phyloP scores from a whole-genome alignment of 176 grass and related monocot species.

The Thalia dealbata region DNA sequence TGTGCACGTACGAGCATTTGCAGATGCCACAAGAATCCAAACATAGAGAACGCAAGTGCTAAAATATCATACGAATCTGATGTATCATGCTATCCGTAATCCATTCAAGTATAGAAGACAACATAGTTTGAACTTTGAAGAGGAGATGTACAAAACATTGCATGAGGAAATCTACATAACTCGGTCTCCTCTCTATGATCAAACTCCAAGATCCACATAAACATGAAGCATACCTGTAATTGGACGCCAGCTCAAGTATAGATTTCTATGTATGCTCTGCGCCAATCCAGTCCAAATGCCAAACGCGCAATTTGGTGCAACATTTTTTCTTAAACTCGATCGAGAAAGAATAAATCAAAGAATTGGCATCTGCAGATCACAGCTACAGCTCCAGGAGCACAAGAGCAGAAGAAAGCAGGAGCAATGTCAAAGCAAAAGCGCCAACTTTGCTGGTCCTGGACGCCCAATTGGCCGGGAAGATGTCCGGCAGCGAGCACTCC shows the following conservation, averaged over 20 bases:
- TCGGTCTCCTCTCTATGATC: neutral
- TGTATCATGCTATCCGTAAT: neutral
- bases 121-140: neutral
- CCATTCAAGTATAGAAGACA: neutral
- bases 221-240: neutral
- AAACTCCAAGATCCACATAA: no score
- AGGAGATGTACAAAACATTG: neutral
- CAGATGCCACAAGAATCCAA: neutral
- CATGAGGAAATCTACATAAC: neutral
- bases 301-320: neutral
- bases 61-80: no score
- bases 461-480: constrained; percentile 37
- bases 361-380: constrained; percentile 24
- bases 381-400: constrained; percentile 47
- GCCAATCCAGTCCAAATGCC: neutral
- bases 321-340: constrained; percentile 3
- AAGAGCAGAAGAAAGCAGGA: constrained; percentile 33
- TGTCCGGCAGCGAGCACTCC: constrained; percentile 62
- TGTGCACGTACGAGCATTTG: neutral
- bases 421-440: constrained; percentile 21
- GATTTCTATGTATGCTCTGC: neutral
- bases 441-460: constrained; percentile 23
- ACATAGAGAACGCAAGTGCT: neutral
- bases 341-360: constrained; percentile 46
- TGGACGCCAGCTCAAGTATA: neutral